Evolutionary conservation across 2,329 filamentous ascomycete species (phyloP), one percentile per base, ranked within the genome.

Genomic region (Cryoendolithus antarcticus): DNA sequence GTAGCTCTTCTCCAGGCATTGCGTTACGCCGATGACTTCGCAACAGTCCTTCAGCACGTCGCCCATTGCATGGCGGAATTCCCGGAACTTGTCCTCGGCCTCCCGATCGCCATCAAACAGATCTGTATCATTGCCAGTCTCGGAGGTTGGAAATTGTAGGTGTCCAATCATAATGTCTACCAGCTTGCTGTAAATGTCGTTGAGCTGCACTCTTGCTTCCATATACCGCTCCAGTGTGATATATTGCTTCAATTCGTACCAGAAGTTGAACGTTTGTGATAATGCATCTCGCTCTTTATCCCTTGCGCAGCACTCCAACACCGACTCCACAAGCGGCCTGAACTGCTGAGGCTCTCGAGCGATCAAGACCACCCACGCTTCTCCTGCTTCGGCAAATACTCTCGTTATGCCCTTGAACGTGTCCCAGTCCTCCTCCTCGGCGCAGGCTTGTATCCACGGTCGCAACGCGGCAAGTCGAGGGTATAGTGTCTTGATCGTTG

Each of bases 181-280:
- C 30, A 98, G 70, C 56, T 82, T 82, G 2, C 86, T 83, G 62
- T 86, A 98, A 34, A 95, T 67, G 48, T 93, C 84, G 29, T 84
- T 70, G 40, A 86, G 75, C 51, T 82, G 72, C 46, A 86, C 62
- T 37, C 88, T 77, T 31, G 88, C 82, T 52, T 86, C 74, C 37
- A 84, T 82, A 57, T 95, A 98, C 49, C 81, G 81, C 29, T 96
- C 89, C 38, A 98, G 63, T 2, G 88, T 86, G 35, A 98, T 71
- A 58, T 93, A 95, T 59, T 95, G 86, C 68, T 98, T 98, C 34
- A 98, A 72, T 57, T 98, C 91, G 58, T 93, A 96, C 91, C 91
- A 98, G 65, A 98, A 96, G 49, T 77, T 78, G 62, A 98, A 98
- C 0, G 93, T 98, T 53, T 91, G 78, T 39, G 86, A 84, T 46